These are phyloP conservation scores for Blastobotrys raffinosifermentans DNA, from an alignment of 1,139 yeast species.

Conservation along the genomic window DNA sequence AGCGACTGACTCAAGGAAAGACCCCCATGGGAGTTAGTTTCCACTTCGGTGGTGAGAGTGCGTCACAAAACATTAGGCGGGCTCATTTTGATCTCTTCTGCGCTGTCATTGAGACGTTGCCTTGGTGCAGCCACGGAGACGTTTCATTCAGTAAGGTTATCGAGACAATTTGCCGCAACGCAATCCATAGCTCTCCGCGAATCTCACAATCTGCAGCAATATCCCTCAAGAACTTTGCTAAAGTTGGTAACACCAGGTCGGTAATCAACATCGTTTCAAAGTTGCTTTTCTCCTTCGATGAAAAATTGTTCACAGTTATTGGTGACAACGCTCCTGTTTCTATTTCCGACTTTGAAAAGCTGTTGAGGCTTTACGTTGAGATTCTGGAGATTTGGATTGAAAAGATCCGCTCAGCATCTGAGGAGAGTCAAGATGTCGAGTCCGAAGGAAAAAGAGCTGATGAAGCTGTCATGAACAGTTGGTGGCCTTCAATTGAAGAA, in stretches of 20 bases:
- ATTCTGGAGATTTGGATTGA: constrained; percentile 75
- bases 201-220: constrained; percentile 59
- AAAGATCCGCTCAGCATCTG: constrained; percentile 40
- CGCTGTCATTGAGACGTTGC: constrained; percentile 59
- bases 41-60: constrained; percentile 43
- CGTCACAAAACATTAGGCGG: constrained; percentile 24
- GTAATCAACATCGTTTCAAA: constrained; percentile 72
- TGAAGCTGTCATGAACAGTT: constrained; percentile 69
- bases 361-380: constrained; percentile 70
- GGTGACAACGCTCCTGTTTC: constrained; percentile 49
- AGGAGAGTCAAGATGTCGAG: constrained; percentile 12
- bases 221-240: constrained; percentile 61
- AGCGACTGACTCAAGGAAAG: constrained; percentile 20
- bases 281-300: constrained; percentile 74
- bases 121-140: constrained; percentile 57
- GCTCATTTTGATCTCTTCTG: constrained; percentile 59
- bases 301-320: constrained; percentile 37
- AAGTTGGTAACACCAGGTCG: constrained; percentile 63
- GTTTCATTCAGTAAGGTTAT: constrained; percentile 58
- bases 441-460: constrained; percentile 45
- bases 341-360: constrained; percentile 50
- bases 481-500: constrained; percentile 82
- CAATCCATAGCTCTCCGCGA: constrained; percentile 57
- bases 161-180: constrained; percentile 69
- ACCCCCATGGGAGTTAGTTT: constrained; percentile 41